A percentile compares a stretch with the other conserved stretches of the same genome.
Evolutionary conservation across 2,329 filamentous ascomycete genomes (phyloP).

Genomic region (Alternaria alternata): DNA sequence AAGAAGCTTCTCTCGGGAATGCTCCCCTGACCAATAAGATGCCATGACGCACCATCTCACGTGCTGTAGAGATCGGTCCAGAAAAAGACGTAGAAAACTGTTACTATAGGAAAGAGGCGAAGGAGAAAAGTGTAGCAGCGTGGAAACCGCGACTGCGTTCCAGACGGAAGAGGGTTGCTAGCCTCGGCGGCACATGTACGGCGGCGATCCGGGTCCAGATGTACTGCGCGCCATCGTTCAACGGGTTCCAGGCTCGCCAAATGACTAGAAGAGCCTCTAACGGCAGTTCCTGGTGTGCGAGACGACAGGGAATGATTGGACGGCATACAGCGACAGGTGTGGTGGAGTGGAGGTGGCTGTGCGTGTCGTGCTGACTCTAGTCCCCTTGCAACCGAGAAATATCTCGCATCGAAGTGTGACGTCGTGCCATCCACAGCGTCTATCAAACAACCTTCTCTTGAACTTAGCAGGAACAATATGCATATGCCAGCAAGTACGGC

Average conservation of each 20-base stretch:
- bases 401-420: conserved; percentile 3
- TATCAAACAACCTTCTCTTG: conserved; percentile 1
- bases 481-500: background rate
- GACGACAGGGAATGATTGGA: conserved; percentile 2
- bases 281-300: background rate
- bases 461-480: background rate
- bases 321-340: background rate
- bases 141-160: background rate
- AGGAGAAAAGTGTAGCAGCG: background rate
- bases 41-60: conserved; percentile 12
- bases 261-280: background rate
- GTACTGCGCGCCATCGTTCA: background rate
- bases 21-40: conserved; percentile 18
- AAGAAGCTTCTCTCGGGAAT: conserved; percentile 14
- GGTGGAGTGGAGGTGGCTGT: conserved; percentile 6
- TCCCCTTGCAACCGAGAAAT: background rate
- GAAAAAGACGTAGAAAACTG: background rate
- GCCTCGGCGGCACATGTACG: conserved; percentile 13
- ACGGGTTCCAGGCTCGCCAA: conserved; percentile 4
- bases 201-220: conserved; percentile 8
- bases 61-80: conserved; percentile 8
- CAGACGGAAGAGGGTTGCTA: conserved; percentile 5
- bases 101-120: background rate
- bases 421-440: background rate
- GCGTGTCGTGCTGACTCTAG: background rate